Conservation (phyloP, 2,329 filamentous ascomycete genomes). For the Drechslerella dactyloides region DNA sequence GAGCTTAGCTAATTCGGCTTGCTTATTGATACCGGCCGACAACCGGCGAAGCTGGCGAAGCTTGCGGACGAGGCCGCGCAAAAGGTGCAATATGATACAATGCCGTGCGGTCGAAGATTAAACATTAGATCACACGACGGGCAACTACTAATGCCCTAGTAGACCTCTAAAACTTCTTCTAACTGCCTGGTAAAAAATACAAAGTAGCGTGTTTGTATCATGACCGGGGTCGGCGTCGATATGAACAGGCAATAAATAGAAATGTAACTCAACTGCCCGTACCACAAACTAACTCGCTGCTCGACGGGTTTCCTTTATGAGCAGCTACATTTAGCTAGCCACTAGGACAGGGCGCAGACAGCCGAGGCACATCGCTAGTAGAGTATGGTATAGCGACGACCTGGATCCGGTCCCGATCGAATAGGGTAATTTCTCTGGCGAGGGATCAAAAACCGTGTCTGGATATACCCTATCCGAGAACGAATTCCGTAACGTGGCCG, state of each 20-base stretch:
- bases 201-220: no score
- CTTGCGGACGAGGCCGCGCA: slow-evolving; percentile 39
- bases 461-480: no score
- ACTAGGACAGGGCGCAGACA: not conserved
- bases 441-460: no score
- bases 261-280: slow-evolving; percentile 28
- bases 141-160: no score
- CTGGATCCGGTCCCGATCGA: no score
- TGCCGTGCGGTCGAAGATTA: not conserved
- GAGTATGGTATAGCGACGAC: no score
- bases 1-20: slow-evolving; percentile 2
- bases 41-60: not conserved
- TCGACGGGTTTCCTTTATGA: slow-evolving; percentile 15
- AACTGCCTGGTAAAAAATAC: no score
- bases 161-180: no score
- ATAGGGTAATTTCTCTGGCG: no score
- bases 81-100: not conserved
- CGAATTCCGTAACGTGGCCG: not conserved
- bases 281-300: slow-evolving; percentile 5
- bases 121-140: no score
- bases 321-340: not conserved
- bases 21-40: not conserved
- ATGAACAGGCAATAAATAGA: slow-evolving; percentile 27
- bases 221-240: no score
- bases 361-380: not conserved